These are phyloP conservation scores for Scedosporium dehoogii DNA, from an alignment of 2,329 filamentous ascomycete genomes.

Conservation along the genomic window DNA sequence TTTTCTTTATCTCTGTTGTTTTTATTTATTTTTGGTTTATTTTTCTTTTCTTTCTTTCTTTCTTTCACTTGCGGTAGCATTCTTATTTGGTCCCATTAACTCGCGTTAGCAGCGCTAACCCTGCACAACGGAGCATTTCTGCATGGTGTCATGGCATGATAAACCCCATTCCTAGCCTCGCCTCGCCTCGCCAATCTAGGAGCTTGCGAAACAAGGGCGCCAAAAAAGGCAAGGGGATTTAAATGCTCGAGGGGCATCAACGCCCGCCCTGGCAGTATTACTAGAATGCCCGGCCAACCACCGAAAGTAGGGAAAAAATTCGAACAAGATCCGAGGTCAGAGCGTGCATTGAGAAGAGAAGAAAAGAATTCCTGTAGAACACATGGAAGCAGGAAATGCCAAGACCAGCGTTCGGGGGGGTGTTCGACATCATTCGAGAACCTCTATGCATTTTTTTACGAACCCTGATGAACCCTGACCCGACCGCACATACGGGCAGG, in stretches of 20 bases:
- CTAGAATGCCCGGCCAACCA: not conserved
- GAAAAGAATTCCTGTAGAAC: not conserved
- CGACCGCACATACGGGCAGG: not conserved
- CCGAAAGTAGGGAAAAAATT: not conserved
- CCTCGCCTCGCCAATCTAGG: not conserved
- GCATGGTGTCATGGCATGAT: not conserved
- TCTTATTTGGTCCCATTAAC: too few species aligned
- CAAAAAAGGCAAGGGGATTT: not conserved
- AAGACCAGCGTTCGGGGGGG: not conserved
- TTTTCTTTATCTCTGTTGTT: too few species aligned
- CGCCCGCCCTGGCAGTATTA: too few species aligned
- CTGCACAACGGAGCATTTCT: not conserved
- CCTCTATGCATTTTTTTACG: not conserved
- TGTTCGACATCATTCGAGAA: not conserved
- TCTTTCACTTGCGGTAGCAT: too few species aligned
- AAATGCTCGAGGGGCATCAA: not conserved
- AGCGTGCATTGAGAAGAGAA: not conserved
- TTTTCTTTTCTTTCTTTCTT: too few species aligned
- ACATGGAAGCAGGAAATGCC: not conserved
- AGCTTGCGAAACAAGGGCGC: not conserved
- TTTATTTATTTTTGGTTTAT: too few species aligned
- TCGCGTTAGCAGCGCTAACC: not conserved
- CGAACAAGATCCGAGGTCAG: not conserved
- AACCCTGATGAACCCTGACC: constrained; percentile 1
- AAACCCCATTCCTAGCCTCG: not conserved